A percentile compares a stretch with the other conserved stretches of the same genome.
Evolutionary conservation across 148 eudicot genomes (phyloP).

Genomic region (Spergularia marina): DNA sequence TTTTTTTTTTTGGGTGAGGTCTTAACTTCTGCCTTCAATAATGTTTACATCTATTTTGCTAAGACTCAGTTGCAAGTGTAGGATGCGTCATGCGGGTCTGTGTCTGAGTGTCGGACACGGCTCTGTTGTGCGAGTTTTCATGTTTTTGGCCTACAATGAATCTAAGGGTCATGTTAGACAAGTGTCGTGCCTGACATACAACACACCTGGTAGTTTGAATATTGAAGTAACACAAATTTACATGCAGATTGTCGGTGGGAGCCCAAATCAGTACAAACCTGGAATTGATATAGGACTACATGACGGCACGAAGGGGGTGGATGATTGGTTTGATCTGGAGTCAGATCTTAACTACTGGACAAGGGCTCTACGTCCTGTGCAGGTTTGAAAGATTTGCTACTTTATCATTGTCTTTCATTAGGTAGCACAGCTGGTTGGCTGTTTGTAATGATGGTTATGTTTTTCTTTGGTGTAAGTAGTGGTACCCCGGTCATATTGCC

Average conservation of each 20-base stretch:
- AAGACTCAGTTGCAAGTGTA: no score
- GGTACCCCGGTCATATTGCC: conserved; percentile 99
- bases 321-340: conserved; percentile 75
- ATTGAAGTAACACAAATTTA: background rate
- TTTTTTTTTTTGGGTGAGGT: no score
- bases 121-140: no score
- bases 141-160: background rate
- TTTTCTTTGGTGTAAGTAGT: conserved; percentile 41
- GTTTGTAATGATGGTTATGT: conserved; percentile 4
- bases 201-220: background rate
- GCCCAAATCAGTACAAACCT: conserved; percentile 34
- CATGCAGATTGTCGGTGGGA: conserved; percentile 77
- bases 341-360: conserved; percentile 84
- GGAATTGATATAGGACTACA: conserved; percentile 28
- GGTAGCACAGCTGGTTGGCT: background rate
- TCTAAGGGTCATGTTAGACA: background rate
- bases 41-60: no score
- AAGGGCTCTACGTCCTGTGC: conserved; percentile 78
- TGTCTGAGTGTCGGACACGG: no score
- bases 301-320: conserved; percentile 39
- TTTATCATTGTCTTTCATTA: background rate
- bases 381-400: conserved; percentile 43
- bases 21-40: no score
- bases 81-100: no score
- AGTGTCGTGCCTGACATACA: background rate